A percentile compares a stretch with the other conserved stretches of the same genome.
phyloP scores from a whole-genome alignment of 108 stramenopile genomes.

The Aurantiochytrium sp. region DNA sequence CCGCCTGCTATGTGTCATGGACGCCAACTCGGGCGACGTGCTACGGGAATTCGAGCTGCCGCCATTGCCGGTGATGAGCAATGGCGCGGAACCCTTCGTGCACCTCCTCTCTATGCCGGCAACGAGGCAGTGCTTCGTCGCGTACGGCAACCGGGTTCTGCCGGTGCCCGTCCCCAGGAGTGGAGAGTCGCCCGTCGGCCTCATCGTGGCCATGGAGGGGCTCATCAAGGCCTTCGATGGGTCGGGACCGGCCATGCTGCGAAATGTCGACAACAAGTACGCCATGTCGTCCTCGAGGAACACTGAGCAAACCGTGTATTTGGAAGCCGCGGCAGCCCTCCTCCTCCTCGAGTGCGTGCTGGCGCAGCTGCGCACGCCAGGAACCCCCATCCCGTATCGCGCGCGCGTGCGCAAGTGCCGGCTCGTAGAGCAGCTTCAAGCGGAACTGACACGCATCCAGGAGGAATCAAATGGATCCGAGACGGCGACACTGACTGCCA shows the following conservation, averaged over 20 bases:
- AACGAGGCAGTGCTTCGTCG: neutral
- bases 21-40: neutral
- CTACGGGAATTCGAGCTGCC: neutral
- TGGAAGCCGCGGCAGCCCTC: neutral
- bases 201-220: neutral
- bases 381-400: neutral
- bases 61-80: neutral
- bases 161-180: neutral
- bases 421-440: slow-evolving; percentile 9
- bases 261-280: neutral
- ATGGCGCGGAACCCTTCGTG: neutral
- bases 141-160: neutral
- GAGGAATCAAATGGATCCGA: neutral
- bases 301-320: neutral
- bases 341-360: neutral
- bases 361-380: neutral
- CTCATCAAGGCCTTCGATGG: neutral
- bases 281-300: neutral
- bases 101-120: neutral
- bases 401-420: slow-evolving; percentile 20
- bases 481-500: neutral
- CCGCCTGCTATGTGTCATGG: neutral
- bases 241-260: neutral
- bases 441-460: neutral
- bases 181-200: neutral